Conservation (phyloP, 306 rosid species). For the Corylus avellana region DNA sequence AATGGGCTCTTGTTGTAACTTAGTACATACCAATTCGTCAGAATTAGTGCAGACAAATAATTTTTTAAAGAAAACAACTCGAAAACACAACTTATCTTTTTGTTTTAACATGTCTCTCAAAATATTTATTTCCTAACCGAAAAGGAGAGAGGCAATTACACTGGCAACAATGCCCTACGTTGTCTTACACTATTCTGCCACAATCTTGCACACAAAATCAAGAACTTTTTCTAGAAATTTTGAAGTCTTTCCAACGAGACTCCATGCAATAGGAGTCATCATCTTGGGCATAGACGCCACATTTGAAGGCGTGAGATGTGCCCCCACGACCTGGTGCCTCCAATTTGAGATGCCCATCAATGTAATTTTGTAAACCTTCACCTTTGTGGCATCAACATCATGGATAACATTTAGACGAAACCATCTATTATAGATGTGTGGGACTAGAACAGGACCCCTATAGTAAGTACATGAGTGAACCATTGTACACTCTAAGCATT, state of each 20-base stretch:
- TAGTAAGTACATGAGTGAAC: slow-evolving; percentile 40
- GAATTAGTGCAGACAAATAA: too few species aligned
- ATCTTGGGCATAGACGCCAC: slow-evolving; percentile 29
- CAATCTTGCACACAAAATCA: too few species aligned
- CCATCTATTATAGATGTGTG: slow-evolving; percentile 42
- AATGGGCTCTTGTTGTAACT: too few species aligned
- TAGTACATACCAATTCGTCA: too few species aligned
- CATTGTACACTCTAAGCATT: slow-evolving; percentile 42
- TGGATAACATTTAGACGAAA: slow-evolving; percentile 49
- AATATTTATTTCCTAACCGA: too few species aligned
- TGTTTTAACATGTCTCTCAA: too few species aligned
- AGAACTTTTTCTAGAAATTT: background rate
- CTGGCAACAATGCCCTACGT: too few species aligned
- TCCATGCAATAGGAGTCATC: slow-evolving; percentile 22
- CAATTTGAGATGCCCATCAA: slow-evolving; percentile 16
- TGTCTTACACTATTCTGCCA: too few species aligned
- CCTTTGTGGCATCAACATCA: slow-evolving; percentile 39
- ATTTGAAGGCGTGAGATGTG: slow-evolving; percentile 21
- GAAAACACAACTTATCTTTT: too few species aligned
- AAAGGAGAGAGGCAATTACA: too few species aligned
- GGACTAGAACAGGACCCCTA: slow-evolving; percentile 18
- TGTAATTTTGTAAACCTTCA: slow-evolving; percentile 49
- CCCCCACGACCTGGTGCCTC: slow-evolving; percentile 33
- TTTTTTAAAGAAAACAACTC: too few species aligned
- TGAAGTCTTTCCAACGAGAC: slow-evolving; percentile 27